Evolutionary conservation across 2,329 filamentous ascomycete species (phyloP).

Genomic region (Phyllosticta ampelicida): DNA sequence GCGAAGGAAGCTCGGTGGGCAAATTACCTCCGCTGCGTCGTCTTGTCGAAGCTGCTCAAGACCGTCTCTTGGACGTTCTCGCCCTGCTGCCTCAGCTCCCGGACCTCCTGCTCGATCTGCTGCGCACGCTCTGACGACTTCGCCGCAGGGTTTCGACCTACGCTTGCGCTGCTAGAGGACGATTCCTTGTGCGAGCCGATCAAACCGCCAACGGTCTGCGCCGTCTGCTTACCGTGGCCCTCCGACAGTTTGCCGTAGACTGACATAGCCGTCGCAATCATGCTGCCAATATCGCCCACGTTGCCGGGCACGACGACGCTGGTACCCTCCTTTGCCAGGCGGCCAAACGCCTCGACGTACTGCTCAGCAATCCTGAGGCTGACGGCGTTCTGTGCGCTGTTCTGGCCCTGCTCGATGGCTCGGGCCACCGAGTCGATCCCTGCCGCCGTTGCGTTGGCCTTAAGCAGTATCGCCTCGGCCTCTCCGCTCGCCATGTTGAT

Average conservation of each 20-base stretch:
- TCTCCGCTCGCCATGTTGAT: constrained; percentile 92
- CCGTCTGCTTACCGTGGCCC: constrained; percentile 59
- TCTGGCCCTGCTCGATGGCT: constrained; percentile 61
- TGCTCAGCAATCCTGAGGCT: constrained; percentile 89
- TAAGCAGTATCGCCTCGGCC: constrained; percentile 81
- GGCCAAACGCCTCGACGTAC: constrained; percentile 90
- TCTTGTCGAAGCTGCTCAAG: constrained; percentile 12
- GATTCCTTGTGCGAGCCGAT: background rate
- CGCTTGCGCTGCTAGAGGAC: background rate
- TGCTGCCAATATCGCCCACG: constrained; percentile 86
- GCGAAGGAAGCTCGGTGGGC: no score
- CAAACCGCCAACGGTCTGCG: constrained; percentile 27
- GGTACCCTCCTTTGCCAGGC: constrained; percentile 89
- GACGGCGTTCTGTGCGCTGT: constrained; percentile 70
- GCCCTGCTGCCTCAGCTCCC: constrained; percentile 10
- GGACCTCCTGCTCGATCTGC: constrained; percentile 8
- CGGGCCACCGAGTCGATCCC: constrained; percentile 81
- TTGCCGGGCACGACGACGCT: constrained; percentile 94
- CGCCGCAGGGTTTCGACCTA: background rate
- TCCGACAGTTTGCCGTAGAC: constrained; percentile 91
- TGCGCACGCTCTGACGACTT: background rate
- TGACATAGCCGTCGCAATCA: constrained; percentile 93
- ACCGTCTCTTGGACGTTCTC: constrained; percentile 11
- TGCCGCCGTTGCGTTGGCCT: constrained; percentile 71
- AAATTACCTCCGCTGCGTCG: constrained; percentile 8